phyloP scores from a whole-genome alignment of 768 basidiomycete species.

The Sarcodon aspratus region DNA sequence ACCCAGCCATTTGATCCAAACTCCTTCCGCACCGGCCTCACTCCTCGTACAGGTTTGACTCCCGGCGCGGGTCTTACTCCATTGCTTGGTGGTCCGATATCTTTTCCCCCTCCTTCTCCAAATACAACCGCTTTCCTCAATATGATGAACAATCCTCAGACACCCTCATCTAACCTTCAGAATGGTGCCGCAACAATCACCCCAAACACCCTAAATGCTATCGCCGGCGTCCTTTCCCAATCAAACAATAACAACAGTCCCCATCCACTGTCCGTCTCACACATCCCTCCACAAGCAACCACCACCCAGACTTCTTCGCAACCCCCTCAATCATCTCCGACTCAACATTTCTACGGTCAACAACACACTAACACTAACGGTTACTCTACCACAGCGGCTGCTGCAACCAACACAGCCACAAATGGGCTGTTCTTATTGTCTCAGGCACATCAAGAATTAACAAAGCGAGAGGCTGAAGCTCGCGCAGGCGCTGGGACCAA shows the following conservation, averaged over 20 bases:
- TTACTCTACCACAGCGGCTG: slow-evolving; percentile 32
- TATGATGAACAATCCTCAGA: slow-evolving; percentile 62
- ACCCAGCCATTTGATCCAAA: slow-evolving; percentile 52
- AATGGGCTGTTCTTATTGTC: slow-evolving; percentile 91
- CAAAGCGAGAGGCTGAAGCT: slow-evolving; percentile 73
- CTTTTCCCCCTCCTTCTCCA: slow-evolving; percentile 77
- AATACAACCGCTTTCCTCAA: slow-evolving; percentile 89
- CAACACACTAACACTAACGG: slow-evolving; percentile 2
- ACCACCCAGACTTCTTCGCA: slow-evolving; percentile 6
- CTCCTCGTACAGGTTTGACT: slow-evolving; percentile 77
- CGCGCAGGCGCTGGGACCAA: slow-evolving; percentile 26
- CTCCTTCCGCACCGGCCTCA: slow-evolving; percentile 77
- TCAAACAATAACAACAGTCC: slow-evolving; percentile 50
- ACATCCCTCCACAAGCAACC: slow-evolving; percentile 11
- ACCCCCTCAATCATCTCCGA: slow-evolving; percentile 7
- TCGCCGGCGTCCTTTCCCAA: slow-evolving; percentile 65
- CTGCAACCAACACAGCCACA: slow-evolving; percentile 60
- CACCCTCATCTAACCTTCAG: slow-evolving; percentile 12
- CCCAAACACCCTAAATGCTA: slow-evolving; percentile 60
- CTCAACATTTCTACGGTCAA: slow-evolving; percentile 1
- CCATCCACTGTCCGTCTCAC: slow-evolving; percentile 24
- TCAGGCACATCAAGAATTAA: slow-evolving; percentile 93
- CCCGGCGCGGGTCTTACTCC: slow-evolving; percentile 79
- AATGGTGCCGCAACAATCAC: slow-evolving; percentile 36
- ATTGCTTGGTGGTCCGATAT: slow-evolving; percentile 38